Conservation (phyloP, 768 basidiomycete species). For the Coprinellus aureogranulatus region DNA sequence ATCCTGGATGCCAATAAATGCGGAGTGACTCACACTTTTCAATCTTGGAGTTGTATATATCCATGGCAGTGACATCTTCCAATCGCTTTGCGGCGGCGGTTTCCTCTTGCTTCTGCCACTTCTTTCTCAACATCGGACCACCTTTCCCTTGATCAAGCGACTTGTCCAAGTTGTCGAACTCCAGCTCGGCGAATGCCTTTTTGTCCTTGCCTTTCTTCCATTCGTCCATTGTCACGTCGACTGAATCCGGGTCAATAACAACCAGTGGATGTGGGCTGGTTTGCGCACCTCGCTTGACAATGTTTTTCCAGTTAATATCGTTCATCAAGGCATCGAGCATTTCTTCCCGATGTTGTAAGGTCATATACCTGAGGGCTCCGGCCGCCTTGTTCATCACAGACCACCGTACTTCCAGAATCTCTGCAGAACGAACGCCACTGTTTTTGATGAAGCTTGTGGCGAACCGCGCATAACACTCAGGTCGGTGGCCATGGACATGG, state of each 20-base stretch:
- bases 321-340: constrained; percentile 29
- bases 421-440: constrained; percentile 23
- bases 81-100: no score
- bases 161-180: not conserved
- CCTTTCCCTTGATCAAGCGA: no score
- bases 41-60: no score
- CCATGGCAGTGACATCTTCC: no score
- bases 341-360: constrained; percentile 21
- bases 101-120: no score
- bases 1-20: no score
- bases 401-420: constrained; percentile 36
- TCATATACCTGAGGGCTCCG: constrained; percentile 18
- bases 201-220: not conserved
- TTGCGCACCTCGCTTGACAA: constrained; percentile 2
- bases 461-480: constrained; percentile 15
- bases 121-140: no score
- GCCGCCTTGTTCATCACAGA: constrained; percentile 25
- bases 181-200: not conserved
- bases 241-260: not conserved
- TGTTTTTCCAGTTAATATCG: constrained; percentile 33
- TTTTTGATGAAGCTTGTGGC: constrained; percentile 25
- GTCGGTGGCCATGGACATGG: constrained; percentile 28
- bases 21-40: no score
- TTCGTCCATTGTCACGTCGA: not conserved
- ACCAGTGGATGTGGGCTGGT: no score